Base-by-base conservation (phyloP, 2,329 filamentous ascomycete genomes). In the Hymenoscyphus infarciens region DNA sequence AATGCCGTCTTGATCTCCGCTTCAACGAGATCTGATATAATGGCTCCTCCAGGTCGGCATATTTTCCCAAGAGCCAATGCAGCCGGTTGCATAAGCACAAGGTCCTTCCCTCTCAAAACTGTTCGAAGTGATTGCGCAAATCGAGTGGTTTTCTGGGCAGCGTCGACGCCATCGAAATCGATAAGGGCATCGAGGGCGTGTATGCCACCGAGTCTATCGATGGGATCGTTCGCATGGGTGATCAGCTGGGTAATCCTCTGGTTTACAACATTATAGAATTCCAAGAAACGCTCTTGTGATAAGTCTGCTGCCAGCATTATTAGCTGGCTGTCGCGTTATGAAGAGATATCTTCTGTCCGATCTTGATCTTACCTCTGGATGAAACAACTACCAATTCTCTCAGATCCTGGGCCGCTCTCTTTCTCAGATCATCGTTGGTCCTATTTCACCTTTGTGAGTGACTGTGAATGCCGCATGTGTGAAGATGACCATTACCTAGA, bases 1-100 rank as follows among this genome's bases (percentile, higher is more conserved):
- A 99, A 82, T 1, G 96, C 93, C 19, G 92, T 95, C 76, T 97
- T 96, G 65, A 98, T 93, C 77, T 99, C 94, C 61, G 92, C 94
- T 74, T 99, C 95, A 62, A 99, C 95, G 61, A 99, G 81, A 76
- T 98, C 94, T 7, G 94, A 96, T 54, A 96, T 97, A 67, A 98
- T 82, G 35, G 95, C 93, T 64, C 95, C 95, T 66, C 95, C 95
- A 0, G 95, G 95, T 69, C 91, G 88, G 65, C 94, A 96, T 64
- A 99, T 83, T 74, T 93, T 91, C 55, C 95, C 95, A 31, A 99
- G 82, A 3, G 94, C 93, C 68, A 90, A 87, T 52, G 95, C 93
- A 4, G 96, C 95, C 13, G 91, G 87, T 62, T 96, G 87, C 88
- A 99, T 94, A 25, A 95, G 92, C 61, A 87, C 87, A 67, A 91